These are phyloP conservation scores for Solanum neorickii DNA, from an alignment of 257 asterid genomes.

Conservation along the genomic window DNA sequence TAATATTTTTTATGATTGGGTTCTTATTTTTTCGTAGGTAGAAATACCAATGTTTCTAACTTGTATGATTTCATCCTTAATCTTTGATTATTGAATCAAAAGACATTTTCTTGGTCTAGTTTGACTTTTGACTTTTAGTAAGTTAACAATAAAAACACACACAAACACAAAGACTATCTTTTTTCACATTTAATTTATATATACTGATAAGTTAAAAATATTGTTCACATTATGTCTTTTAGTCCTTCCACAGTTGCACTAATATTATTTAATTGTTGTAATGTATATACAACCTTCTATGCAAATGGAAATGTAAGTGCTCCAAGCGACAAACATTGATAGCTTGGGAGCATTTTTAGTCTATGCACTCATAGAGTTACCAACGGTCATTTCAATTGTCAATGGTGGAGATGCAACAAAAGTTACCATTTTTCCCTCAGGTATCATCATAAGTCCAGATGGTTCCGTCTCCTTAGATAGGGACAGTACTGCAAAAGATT, in stretches of 20 bases:
- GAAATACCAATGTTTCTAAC: neutral
- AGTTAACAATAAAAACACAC: too few relatives aligned
- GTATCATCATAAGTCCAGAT: too few relatives aligned
- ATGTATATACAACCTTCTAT: slow-evolving; percentile 27
- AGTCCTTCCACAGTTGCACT: neutral
- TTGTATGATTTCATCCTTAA: neutral
- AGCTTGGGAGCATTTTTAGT: slow-evolving; percentile 32
- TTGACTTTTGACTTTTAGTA: too few relatives aligned
- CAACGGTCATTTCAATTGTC: neutral
- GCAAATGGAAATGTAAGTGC: slow-evolving; percentile 35
- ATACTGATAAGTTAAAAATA: neutral
- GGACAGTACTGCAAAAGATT: too few relatives aligned
- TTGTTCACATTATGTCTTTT: too few relatives aligned
- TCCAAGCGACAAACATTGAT: slow-evolving; percentile 58
- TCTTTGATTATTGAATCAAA: neutral
- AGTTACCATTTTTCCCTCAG: too few relatives aligned
- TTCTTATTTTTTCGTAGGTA: neutral
- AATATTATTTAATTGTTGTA: neutral
- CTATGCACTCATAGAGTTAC: slow-evolving; percentile 35
- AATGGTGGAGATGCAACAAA: slow-evolving; percentile 21
- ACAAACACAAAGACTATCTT: too few relatives aligned
- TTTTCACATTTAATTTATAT: too few relatives aligned
- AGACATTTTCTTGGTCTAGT: neutral
- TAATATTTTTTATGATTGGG: neutral
- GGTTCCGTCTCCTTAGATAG: too few relatives aligned